A percentile compares a stretch with the other conserved stretches of the same genome.
These are phyloP conservation scores for Dimargaris cristalligena DNA, from an alignment of 192 early-diverging fungal species.

Conservation along the genomic window DNA sequence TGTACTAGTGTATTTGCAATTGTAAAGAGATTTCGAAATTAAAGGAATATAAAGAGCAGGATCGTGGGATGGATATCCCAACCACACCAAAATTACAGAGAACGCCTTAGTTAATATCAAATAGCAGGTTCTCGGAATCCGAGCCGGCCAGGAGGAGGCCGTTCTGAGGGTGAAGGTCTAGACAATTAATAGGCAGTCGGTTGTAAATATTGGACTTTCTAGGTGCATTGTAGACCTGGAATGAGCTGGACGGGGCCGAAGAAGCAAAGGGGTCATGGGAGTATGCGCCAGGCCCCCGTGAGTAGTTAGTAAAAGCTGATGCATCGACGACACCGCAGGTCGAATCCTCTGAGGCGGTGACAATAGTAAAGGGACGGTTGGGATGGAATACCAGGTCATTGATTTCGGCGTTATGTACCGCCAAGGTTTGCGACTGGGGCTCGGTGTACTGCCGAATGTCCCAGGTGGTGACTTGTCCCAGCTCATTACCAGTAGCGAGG, in stretches of 20 bases:
- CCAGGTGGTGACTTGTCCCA: constrained; percentile 23
- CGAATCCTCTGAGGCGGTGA: constrained; percentile 30
- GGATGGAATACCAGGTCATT: constrained; percentile 26
- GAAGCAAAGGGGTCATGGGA: constrained; percentile 3
- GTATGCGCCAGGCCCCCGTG: not conserved
- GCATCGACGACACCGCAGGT: constrained; percentile 21
- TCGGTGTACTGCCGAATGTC: constrained; percentile 21
- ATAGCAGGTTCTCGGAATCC: constrained; percentile 26
- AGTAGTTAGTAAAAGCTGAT: not conserved
- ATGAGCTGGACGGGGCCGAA: not conserved
- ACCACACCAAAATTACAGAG: not conserved
- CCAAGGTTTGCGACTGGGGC: constrained; percentile 19
- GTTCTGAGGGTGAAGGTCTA: constrained; percentile 23
- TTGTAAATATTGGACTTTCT: constrained; percentile 31
- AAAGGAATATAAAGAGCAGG: too few relatives aligned
- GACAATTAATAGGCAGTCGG: constrained; percentile 22
- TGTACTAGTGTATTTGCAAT: too few relatives aligned
- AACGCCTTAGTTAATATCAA: constrained; percentile 12
- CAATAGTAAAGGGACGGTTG: constrained; percentile 15
- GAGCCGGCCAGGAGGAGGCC: constrained; percentile 26
- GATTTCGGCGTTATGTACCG: constrained; percentile 22
- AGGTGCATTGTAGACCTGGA: too few relatives aligned
- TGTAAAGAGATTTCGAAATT: too few relatives aligned
- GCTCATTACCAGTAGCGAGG: constrained; percentile 23
- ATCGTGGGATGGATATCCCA: too few relatives aligned